Evolutionary conservation across 177 flowering plant genomes (phyloP), one percentile per base, ranked within the genome.

Genomic region (Vitis hybrid): DNA sequence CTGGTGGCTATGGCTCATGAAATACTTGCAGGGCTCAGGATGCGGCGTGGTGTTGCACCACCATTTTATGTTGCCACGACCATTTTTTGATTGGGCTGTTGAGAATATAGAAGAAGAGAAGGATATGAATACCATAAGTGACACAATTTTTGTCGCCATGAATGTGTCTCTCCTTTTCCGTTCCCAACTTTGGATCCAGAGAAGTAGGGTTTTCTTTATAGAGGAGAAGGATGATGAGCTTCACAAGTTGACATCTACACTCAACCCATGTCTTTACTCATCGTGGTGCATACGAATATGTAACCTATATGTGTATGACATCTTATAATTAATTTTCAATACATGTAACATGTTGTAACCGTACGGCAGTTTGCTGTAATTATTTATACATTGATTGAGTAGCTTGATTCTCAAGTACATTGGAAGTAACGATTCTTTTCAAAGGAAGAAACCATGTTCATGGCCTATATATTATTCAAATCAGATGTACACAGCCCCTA

Each of bases 11-110:
- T 73, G 77, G 70, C 54, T 27, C 74, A 83, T 72, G 82, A 65
- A 81, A 72, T 71, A 57, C 2, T 74, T 72, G 83, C 91, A 85
- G 72, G 75, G 75, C 2, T 66, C 70, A 1, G 89, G 89, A 70
- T 87, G 77, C 0, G 89, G 91, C 3, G 88, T 84, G 64, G 65
- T 61, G 78, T 78, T 62, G 81, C 91, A 87, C 91, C 91, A 87
- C 81, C 75, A 66, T 55, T 69, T 54, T 24, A 85, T 78, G 76
- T 68, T 69, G 67, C 63, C 66, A 13, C 61, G 57, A 54, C 57
- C 15, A 6, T 8, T 16, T 24, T 24, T 35, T 40, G 76, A 56
- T 24, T 18, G 54, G 40, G 62, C 57, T 2, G 50, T 15, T 16
- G 70, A 56, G 57, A 69, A 51, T 46, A 80, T 56, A 11, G 73